Evolutionary conservation across 345 rosid genomes (phyloP).

Genomic region (Linum lewisii): DNA sequence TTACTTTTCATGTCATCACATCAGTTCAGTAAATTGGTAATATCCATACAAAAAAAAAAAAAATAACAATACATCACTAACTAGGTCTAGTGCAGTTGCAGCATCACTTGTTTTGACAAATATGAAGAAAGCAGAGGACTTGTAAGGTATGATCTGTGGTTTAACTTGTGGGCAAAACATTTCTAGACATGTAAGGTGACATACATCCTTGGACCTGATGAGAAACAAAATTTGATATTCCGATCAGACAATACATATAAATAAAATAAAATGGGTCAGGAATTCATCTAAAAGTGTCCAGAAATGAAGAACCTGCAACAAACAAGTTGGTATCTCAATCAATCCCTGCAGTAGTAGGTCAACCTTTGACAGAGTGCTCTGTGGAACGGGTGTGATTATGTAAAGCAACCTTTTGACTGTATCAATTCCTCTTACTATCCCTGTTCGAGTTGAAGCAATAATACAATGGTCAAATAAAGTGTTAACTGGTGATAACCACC

Average conservation of each 20-base stretch:
- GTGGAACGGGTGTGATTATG: constrained; percentile 77
- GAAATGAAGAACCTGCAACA: constrained; percentile 50
- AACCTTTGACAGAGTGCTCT: constrained; percentile 55
- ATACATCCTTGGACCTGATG: constrained; percentile 67
- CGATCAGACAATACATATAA: background rate
- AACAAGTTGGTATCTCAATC: constrained; percentile 69
- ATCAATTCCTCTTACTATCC: constrained; percentile 87
- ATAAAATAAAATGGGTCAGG: too few species aligned
- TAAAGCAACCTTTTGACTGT: constrained; percentile 47
- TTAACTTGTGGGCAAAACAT: constrained; percentile 40
- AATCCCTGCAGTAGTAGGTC: constrained; percentile 71
- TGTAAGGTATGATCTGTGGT: background rate
- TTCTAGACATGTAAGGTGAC: constrained; percentile 65
- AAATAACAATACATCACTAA: too few species aligned
- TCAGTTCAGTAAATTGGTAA: too few species aligned
- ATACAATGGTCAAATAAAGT: too few species aligned
- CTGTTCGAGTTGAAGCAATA: constrained; percentile 26
- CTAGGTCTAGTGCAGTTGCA: too few species aligned
- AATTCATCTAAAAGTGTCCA: too few species aligned
- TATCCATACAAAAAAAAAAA: too few species aligned
- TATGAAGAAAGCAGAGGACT: too few species aligned
- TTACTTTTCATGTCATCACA: too few species aligned
- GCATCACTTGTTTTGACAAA: too few species aligned
- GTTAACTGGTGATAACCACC: background rate
- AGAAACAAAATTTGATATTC: constrained; percentile 2